Conservation (phyloP, 2,329 filamentous ascomycete species). For the Penicillium palitans region DNA sequence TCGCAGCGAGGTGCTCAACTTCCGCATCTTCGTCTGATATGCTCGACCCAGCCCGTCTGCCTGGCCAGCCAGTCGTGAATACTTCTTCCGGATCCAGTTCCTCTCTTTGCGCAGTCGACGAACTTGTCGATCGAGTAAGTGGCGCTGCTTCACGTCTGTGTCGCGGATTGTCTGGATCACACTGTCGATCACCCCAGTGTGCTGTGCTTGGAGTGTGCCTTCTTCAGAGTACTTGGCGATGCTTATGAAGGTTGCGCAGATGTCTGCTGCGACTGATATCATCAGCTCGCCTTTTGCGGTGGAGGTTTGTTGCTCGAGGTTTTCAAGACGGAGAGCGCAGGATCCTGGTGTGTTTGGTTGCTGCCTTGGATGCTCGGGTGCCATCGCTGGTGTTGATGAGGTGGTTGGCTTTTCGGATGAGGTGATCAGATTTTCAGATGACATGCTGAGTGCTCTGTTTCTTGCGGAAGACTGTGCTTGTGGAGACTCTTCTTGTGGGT, state of each 20-base stretch:
- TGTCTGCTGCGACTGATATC: conserved; percentile 32
- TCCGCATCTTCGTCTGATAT: conserved; percentile 17
- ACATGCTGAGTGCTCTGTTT: conserved; percentile 4
- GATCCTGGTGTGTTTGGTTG: conserved; percentile 3
- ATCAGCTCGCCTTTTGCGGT: conserved; percentile 27
- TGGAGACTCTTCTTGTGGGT: neutral
- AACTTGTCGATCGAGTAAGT: conserved; percentile 23
- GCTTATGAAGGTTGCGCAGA: conserved; percentile 30
- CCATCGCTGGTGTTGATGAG: neutral
- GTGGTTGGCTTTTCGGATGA: neutral
- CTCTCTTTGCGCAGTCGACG: conserved; percentile 21
- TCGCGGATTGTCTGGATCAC: conserved; percentile 30
- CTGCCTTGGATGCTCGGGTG: neutral
- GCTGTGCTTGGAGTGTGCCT: conserved; percentile 24
- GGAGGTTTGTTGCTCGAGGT: conserved; percentile 21
- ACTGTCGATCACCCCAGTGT: conserved; percentile 29
- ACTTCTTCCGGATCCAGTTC: conserved; percentile 23
- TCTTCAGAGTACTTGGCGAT: conserved; percentile 30
- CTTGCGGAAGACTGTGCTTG: neutral
- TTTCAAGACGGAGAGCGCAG: conserved; percentile 27
- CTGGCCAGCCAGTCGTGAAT: conserved; percentile 19
- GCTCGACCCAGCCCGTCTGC: conserved; percentile 17
- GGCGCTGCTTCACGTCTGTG: conserved; percentile 19
- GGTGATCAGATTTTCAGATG: neutral
- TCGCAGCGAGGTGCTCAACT: conserved; percentile 11